Base-by-base conservation (phyloP, 306 rosid species). In the Ceratonia siliqua region DNA sequence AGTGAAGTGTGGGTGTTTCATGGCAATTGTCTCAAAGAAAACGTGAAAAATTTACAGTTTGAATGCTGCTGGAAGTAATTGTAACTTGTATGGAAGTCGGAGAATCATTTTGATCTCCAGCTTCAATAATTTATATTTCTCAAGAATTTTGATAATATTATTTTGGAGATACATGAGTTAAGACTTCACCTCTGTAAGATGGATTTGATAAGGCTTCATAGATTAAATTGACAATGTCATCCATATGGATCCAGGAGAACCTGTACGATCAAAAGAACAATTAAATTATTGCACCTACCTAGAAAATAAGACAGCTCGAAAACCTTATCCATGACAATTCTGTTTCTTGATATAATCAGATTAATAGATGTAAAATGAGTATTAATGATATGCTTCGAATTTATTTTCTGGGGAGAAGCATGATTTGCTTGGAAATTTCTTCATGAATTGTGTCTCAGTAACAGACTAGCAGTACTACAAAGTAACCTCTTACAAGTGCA, bases 221-320 rank as follows among this genome's bases (percentile, higher is more conserved):
- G 66, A 94, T 82, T 62, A 94, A 85, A 86, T 81, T 83, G 82
- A 92, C 97, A 73, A 94, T 87, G 89, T 94, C 98, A 52, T 94
- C 99, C 83, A 90, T 76, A 82, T 92, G 99, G 90, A 94, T 94
- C 99, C 97, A 94, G 18, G 99, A 94, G 84, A 92, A 92, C 97
- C 99, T 94, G 82, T 68, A 46, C 3, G 61, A 65, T 20, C 14
- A 28, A 33, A 58, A 8, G 12, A 48, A 62, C 36, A 33, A 25
- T 62, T 42, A 72, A 78, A 17, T n/a, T 17, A 53, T 42, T 42
- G 27, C 70, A 41, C 28, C 57, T 30, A 62, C 41, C 56, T 17
- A 38, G 33, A 73, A 70, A n/a, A 32, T 46, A 68, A 41, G 33
- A 45, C 25, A 20, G 21, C 38, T 24, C 43, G 33, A 27, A 18